Evolutionary conservation across 495 filamentous ascomycete genomes (phyloP).

Genomic region (Pyronema domesticum): DNA sequence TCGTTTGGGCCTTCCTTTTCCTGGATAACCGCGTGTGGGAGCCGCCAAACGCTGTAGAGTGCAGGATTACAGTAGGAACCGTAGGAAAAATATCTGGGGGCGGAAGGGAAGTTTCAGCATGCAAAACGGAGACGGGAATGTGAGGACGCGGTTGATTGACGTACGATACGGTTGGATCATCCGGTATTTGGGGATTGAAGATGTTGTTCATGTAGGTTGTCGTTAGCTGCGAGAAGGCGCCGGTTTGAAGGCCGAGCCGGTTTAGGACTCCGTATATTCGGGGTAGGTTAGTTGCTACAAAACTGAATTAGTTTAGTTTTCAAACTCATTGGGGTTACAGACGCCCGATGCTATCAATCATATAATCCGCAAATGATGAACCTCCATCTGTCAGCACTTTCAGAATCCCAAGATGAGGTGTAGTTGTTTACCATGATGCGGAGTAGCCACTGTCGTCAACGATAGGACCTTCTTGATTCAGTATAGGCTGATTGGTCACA

Average conservation of each 20-base stretch:
- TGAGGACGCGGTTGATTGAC: slow-evolving; percentile 1
- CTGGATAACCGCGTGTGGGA: slow-evolving; percentile 52
- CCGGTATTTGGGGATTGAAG: slow-evolving; percentile 68
- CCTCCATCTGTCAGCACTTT: slow-evolving; percentile 26
- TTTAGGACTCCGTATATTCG: slow-evolving; percentile 52
- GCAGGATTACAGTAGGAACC: slow-evolving; percentile 54
- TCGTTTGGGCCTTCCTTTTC: slow-evolving; percentile 70
- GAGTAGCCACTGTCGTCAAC: slow-evolving; percentile 73
- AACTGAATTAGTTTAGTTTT: not conserved
- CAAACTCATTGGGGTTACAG: slow-evolving; percentile 13
- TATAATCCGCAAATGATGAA: slow-evolving; percentile 68
- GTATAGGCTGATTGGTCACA: not conserved
- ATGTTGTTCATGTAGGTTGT: slow-evolving; percentile 56
- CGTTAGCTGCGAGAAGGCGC: slow-evolving; percentile 73
- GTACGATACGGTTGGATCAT: slow-evolving; percentile 49
- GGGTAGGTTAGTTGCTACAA: slow-evolving; percentile 34
- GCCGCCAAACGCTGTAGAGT: slow-evolving; percentile 55
- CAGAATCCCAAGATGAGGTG: not conserved
- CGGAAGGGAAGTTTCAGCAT: not conserved
- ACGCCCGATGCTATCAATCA: slow-evolving; percentile 52
- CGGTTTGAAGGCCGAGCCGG: slow-evolving; percentile 51
- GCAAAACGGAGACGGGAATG: not conserved
- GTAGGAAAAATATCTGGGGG: slow-evolving; percentile 65
- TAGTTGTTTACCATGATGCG: slow-evolving; percentile 50
- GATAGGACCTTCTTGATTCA: slow-evolving; percentile 36